These are phyloP conservation scores for Bipolaris victoriae DNA, from an alignment of 2,329 filamentous ascomycete genomes.

Conservation along the genomic window DNA sequence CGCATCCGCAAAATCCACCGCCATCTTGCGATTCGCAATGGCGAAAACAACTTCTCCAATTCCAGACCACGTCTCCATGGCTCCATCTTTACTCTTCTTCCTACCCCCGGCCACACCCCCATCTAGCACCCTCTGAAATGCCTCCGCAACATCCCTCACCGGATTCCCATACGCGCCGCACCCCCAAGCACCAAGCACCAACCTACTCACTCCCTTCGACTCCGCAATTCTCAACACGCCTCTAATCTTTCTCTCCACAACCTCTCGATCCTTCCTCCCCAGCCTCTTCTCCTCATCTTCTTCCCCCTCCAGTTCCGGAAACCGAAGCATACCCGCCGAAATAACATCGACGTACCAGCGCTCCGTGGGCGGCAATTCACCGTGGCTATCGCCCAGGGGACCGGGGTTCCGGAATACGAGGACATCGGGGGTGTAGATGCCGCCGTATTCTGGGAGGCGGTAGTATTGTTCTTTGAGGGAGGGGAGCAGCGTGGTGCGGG, in stretches of 20 bases:
- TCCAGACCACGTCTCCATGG: slow-evolving; percentile 49
- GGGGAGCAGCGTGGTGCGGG: slow-evolving; percentile 65
- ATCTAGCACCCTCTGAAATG: slow-evolving; percentile 56
- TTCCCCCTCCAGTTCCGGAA: slow-evolving; percentile 58
- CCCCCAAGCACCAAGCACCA: slow-evolving; percentile 70
- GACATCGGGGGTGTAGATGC: slow-evolving; percentile 64
- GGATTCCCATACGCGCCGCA: slow-evolving; percentile 70
- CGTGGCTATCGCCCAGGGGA: slow-evolving; percentile 40
- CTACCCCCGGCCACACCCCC: background rate
- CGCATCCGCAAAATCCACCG: slow-evolving; percentile 57
- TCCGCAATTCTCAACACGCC: slow-evolving; percentile 61
- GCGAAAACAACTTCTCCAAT: slow-evolving; percentile 65
- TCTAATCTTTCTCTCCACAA: slow-evolving; percentile 62
- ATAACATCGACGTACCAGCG: slow-evolving; percentile 66
- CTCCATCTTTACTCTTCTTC: slow-evolving; percentile 25
- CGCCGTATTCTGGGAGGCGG: slow-evolving; percentile 64
- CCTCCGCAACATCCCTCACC: slow-evolving; percentile 61
- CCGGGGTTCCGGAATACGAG: slow-evolving; percentile 60
- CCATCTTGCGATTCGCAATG: slow-evolving; percentile 60
- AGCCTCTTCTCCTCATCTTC: slow-evolving; percentile 48
- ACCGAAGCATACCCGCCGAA: slow-evolving; percentile 64
- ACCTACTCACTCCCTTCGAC: slow-evolving; percentile 51
- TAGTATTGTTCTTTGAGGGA: slow-evolving; percentile 66
- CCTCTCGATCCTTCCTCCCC: slow-evolving; percentile 57
- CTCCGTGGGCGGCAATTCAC: slow-evolving; percentile 54